These are phyloP conservation scores for Ophiostoma ips DNA, from an alignment of 2,329 filamentous ascomycete species.

Conservation along the genomic window DNA sequence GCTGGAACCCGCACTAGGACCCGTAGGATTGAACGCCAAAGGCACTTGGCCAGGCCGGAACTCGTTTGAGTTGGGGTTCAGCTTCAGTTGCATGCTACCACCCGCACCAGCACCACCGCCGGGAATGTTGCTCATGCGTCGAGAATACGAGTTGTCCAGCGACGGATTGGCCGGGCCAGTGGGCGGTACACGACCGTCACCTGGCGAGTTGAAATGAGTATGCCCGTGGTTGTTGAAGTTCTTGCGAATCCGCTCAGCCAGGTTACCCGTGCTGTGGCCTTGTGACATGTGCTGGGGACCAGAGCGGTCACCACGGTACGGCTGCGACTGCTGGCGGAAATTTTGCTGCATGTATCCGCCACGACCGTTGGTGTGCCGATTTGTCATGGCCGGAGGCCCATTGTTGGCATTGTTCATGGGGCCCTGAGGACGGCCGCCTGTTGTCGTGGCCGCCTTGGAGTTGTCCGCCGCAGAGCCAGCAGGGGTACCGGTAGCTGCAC, in stretches of 20 bases:
- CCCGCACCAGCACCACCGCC: constrained; percentile 19
- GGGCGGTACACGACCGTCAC: constrained; percentile 58
- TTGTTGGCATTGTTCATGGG: constrained; percentile 6
- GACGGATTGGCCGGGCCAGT: constrained; percentile 52
- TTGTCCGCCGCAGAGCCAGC: background rate
- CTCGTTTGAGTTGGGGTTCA: constrained; percentile 57
- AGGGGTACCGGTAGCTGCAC: background rate
- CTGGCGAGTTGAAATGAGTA: constrained; percentile 35
- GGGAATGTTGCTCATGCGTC: constrained; percentile 37
- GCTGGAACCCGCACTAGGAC: constrained; percentile 56
- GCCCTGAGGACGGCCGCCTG: background rate
- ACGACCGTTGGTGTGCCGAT: constrained; percentile 35
- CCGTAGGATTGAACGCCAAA: constrained; percentile 73
- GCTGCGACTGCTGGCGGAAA: constrained; percentile 33
- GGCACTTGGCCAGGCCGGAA: constrained; percentile 77
- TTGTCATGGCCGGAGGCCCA: constrained; percentile 17
- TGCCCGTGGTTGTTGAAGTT: constrained; percentile 18
- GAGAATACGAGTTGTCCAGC: constrained; percentile 36
- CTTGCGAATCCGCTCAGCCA: constrained; percentile 35
- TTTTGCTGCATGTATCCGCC: constrained; percentile 32
- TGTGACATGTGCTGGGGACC: constrained; percentile 28
- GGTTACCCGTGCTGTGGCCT: constrained; percentile 29
- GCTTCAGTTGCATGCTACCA: constrained; percentile 35
- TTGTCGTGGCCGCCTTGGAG: background rate
- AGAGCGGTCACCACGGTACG: constrained; percentile 34